Evolutionary conservation across 345 rosid genomes (phyloP).

Genomic region (Corymbia maculata): DNA sequence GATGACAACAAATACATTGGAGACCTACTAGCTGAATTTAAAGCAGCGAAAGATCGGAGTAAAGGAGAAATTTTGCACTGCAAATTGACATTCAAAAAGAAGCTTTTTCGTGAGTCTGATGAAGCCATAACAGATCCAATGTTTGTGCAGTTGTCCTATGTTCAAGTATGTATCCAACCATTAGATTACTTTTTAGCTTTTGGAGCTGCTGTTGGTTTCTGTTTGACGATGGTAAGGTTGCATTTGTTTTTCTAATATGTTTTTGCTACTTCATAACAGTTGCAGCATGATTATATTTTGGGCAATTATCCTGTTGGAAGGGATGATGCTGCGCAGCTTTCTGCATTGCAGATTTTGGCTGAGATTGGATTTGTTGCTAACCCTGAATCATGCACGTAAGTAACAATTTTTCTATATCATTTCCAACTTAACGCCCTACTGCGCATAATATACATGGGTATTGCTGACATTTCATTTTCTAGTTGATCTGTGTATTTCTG

Average conservation of each 20-base stretch:
- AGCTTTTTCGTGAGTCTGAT: slow-evolving; percentile 92
- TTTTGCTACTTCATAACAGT: slow-evolving; percentile 31
- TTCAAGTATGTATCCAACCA: slow-evolving; percentile 55
- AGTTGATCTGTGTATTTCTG: not conserved
- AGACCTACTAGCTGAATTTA: slow-evolving; percentile 85
- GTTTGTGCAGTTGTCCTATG: slow-evolving; percentile 94
- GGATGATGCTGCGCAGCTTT: slow-evolving; percentile 96
- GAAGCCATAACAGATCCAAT: slow-evolving; percentile 90
- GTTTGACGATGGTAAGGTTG: not conserved
- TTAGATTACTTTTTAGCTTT: not conserved
- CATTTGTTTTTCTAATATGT: not conserved
- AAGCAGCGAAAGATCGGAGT: slow-evolving; percentile 86
- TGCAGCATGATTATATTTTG: slow-evolving; percentile 93
- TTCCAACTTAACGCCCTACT: not conserved
- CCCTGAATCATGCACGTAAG: slow-evolving; percentile 92
- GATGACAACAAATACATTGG: slow-evolving; percentile 98
- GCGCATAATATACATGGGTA: not conserved
- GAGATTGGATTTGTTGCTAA: slow-evolving; percentile 80
- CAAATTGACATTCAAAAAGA: slow-evolving; percentile 81
- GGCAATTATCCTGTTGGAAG: slow-evolving; percentile 99
- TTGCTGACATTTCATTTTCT: not conserved
- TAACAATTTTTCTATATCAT: slow-evolving; percentile 1
- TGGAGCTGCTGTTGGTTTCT: not conserved
- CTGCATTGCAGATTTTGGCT: slow-evolving; percentile 89
- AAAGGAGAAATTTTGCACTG: slow-evolving; percentile 97